Evolutionary conservation across 2,329 filamentous ascomycete genomes (phyloP).

Genomic region (Calonectria honghensis): DNA sequence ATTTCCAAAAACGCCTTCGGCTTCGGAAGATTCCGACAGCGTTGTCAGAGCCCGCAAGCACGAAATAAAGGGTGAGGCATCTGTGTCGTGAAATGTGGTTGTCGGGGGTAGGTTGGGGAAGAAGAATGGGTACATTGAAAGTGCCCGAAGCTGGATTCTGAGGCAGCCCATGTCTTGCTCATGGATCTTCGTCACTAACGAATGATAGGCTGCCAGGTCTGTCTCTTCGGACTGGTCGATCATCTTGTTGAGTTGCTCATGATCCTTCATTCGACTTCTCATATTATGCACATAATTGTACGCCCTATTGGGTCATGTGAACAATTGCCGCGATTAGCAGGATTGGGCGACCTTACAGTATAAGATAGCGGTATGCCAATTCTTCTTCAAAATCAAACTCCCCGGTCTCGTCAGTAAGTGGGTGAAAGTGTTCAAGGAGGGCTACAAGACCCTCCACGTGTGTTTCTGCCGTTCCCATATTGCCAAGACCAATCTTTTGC

Average conservation of each 20-base stretch:
- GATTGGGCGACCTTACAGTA: not conserved
- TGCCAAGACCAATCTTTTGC: not conserved
- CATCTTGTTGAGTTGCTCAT: not conserved
- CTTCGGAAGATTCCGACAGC: not conserved
- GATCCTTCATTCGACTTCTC: slow-evolving; percentile 10
- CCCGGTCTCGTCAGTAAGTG: not conserved
- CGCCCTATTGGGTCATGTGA: not conserved
- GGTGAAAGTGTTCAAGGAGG: not conserved
- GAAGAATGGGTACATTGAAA: slow-evolving; percentile 20
- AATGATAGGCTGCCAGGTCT: not conserved
- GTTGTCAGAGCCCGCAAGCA: not conserved
- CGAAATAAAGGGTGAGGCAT: not conserved
- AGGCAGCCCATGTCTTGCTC: not conserved
- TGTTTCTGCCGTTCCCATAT: slow-evolving; percentile 13
- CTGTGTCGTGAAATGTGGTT: slow-evolving; percentile 14
- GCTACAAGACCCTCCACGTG: slow-evolving; percentile 3
- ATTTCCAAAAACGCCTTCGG: not conserved
- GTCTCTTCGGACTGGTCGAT: not conserved
- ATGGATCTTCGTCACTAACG: not conserved
- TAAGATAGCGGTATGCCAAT: slow-evolving; percentile 12
- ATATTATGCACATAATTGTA: slow-evolving; percentile 15
- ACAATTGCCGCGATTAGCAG: not conserved
- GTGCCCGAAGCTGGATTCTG: slow-evolving; percentile 7
- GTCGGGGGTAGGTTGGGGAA: slow-evolving; percentile 4
- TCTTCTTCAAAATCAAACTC: slow-evolving; percentile 10